phyloP scores from a whole-genome alignment of 345 rosid species.

The Eucalyptus pumila region DNA sequence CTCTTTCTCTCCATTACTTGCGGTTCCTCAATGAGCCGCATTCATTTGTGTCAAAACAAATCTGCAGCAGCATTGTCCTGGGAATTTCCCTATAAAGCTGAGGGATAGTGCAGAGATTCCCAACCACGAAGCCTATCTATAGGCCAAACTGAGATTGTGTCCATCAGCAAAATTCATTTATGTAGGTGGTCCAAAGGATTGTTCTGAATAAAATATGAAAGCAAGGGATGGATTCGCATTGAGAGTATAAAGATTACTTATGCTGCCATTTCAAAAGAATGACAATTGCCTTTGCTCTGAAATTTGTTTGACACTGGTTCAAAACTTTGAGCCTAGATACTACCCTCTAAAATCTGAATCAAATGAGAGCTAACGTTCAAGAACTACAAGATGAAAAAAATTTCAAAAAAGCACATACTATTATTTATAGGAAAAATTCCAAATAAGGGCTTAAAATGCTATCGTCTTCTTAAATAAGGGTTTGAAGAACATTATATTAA shows the following conservation, averaged over 20 bases:
- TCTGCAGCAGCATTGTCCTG: not conserved
- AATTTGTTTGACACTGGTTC: not conserved
- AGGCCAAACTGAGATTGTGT: not conserved
- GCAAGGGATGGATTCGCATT: not conserved
- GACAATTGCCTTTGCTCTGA: not conserved
- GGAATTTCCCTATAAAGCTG: too few relatives aligned
- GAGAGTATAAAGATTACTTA: not conserved
- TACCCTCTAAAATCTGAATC: not conserved
- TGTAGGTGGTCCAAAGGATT: not conserved
- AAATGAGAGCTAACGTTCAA: not conserved
- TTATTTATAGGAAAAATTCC: not conserved
- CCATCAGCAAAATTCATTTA: not conserved
- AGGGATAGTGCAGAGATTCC: too few relatives aligned
- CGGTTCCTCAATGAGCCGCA: not conserved
- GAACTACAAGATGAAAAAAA: too few relatives aligned
- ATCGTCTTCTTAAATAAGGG: too few relatives aligned
- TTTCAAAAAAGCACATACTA: not conserved
- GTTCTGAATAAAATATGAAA: not conserved
- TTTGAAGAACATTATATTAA: too few relatives aligned
- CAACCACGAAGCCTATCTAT: too few relatives aligned
- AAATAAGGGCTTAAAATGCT: too few relatives aligned
- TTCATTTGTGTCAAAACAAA: not conserved
- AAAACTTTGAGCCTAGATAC: not conserved
- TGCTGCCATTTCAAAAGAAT: not conserved
- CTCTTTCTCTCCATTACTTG: not conserved